Base-by-base conservation (phyloP, 495 filamentous ascomycete genomes). In the Filosporella fistucella region DNA sequence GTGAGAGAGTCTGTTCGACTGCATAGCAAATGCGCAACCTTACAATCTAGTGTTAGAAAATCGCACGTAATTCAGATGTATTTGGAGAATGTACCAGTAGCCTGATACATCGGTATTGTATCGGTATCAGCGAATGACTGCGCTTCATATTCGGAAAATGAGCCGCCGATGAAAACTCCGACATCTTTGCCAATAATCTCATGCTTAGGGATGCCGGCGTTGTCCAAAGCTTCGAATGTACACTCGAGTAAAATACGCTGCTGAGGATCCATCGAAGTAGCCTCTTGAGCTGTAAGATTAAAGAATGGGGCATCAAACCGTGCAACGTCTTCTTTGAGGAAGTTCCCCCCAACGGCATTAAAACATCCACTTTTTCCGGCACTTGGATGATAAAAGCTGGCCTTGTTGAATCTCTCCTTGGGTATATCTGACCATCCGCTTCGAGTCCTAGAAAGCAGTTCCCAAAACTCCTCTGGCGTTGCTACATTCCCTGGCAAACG, bases 1-100 rank as follows among this genome's bases (percentile, higher is more conserved):
- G 39, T 79, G 68, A 1, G 77, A 72, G 47, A 79, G 71, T 13
- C 89, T 79, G 56, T 82, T 81, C 23, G 77, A 73, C 35, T 80
- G 76, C 49, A 83, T 74, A 1, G 72, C 65, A 44, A 72, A 72
- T 47, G 69, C 72, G 40, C 58, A 30, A 21, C 54, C 41, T 54
- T 45, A 13, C 22, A 23, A 48, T 8, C 7, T 10, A 7, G 12
- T 50, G 17, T 39, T 22, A 12, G 26, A 77, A 30, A 83, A 79
- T 14, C 75, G 0, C 22, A 62, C 16, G 51, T 57, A 5, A 63
- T 60, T 16, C 58, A 49, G 30, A 21, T 4, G 17, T 74, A 18
- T 1, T 4, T 23, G 3, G 12, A 20, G 22, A 67, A 70, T 22
- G 13, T 37, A 44, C 47, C 47, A 20, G 47, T 51, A 38, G 47